These are phyloP conservation scores for Penicillium goetzii DNA, from an alignment of 495 filamentous ascomycete genomes.

Conservation along the genomic window DNA sequence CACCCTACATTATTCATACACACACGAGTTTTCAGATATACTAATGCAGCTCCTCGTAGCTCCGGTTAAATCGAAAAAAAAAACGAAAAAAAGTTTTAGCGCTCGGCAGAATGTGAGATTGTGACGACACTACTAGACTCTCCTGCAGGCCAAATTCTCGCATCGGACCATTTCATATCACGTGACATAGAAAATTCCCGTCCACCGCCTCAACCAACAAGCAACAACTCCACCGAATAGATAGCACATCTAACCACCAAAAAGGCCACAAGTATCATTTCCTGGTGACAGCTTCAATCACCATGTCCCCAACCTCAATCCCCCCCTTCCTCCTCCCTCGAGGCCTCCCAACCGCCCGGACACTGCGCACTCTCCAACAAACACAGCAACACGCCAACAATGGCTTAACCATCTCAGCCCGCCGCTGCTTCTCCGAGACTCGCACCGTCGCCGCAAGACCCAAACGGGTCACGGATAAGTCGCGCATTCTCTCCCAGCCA, in stretches of 20 bases:
- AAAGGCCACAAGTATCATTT: not conserved
- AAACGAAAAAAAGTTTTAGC: no score
- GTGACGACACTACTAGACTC: not conserved
- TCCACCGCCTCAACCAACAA: constrained; percentile 4
- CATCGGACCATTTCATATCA: not conserved
- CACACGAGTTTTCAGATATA: no score
- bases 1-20: not conserved
- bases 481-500: constrained; percentile 73
- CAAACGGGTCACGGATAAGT: constrained; percentile 42
- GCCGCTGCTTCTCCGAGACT: constrained; percentile 35
- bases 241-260: not conserved
- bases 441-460: constrained; percentile 16
- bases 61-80: constrained; percentile 1
- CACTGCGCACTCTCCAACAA: constrained; percentile 33
- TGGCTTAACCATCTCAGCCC: constrained; percentile 1
- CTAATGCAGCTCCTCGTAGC: not conserved
- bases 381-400: constrained; percentile 15
- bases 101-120: constrained; percentile 2
- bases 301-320: constrained; percentile 36
- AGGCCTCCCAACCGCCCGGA: constrained; percentile 39
- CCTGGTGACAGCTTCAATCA: not conserved
- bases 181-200: constrained; percentile 24
- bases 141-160: not conserved
- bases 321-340: constrained; percentile 49
- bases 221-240: not conserved